phyloP scores from a whole-genome alignment of 768 basidiomycete species.

The Auricularia sp. region DNA sequence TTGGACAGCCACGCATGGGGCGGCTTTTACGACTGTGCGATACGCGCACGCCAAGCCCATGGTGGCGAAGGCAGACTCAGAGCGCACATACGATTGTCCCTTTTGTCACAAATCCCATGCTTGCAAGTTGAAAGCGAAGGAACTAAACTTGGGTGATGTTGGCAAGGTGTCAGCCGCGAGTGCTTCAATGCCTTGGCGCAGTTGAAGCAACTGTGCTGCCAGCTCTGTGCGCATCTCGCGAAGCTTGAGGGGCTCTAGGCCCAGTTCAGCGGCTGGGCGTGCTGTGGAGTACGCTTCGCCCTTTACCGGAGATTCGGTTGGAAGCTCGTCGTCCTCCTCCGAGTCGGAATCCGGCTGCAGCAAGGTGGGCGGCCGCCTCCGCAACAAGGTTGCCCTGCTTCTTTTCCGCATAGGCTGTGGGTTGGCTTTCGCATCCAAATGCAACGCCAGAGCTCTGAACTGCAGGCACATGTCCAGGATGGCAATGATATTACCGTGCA shows the following conservation, averaged over 20 bases:
- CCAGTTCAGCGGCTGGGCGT: neutral
- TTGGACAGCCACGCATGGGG: neutral
- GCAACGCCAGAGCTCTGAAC: conserved; percentile 32
- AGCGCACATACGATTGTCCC: no score
- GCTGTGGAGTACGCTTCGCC: neutral
- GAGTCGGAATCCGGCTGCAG: neutral
- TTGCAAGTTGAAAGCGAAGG: neutral
- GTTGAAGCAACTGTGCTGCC: neutral
- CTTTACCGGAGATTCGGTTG: neutral
- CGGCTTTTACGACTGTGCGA: no score
- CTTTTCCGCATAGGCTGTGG: neutral
- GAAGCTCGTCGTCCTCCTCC: neutral
- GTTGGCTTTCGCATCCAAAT: neutral
- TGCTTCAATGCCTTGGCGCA: neutral
- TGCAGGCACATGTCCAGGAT: conserved; percentile 66
- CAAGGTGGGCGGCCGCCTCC: neutral
- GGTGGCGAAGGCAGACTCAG: no score
- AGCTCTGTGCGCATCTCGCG: neutral
- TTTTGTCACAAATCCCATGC: neutral
- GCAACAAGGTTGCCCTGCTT: neutral
- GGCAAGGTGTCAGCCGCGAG: neutral
- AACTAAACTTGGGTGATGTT: neutral
- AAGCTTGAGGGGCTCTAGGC: neutral
- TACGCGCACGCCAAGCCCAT: no score
- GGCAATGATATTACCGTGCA: conserved; percentile 56